These are phyloP conservation scores for Kluyveromyces siamensis DNA, from an alignment of 805 yeast genomes.

Conservation along the genomic window DNA sequence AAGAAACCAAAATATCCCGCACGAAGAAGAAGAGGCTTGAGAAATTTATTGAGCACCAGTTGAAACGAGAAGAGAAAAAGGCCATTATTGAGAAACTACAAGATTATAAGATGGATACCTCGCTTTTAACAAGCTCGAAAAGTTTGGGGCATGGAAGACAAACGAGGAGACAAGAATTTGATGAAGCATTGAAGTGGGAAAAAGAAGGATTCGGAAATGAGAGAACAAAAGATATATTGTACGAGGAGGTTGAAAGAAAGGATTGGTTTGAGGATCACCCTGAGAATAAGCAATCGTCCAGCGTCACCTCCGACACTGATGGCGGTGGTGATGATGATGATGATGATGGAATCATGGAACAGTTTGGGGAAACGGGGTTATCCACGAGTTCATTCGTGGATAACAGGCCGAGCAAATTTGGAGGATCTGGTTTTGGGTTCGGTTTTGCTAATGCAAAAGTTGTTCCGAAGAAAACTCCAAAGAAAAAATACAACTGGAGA, in stretches of 20 bases:
- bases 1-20: slow-evolving; percentile 59
- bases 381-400: slow-evolving; percentile 47
- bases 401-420: slow-evolving; percentile 52
- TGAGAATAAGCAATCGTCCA: neutral
- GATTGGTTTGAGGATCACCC: slow-evolving; percentile 45
- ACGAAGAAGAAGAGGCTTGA: slow-evolving; percentile 76
- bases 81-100: slow-evolving; percentile 64
- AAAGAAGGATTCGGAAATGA: slow-evolving; percentile 61
- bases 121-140: slow-evolving; percentile 62
- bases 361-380: slow-evolving; percentile 16
- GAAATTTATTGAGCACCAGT: slow-evolving; percentile 85
- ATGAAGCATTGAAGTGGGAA: slow-evolving; percentile 69
- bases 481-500: slow-evolving; percentile 71
- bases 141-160: slow-evolving; percentile 65
- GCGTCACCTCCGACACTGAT: slow-evolving; percentile 5
- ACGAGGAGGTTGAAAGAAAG: slow-evolving; percentile 57
- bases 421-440: slow-evolving; percentile 61
- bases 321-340: slow-evolving; percentile 18
- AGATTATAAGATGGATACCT: slow-evolving; percentile 55
- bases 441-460: slow-evolving; percentile 51
- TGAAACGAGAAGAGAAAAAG: slow-evolving; percentile 82
- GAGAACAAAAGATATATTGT: slow-evolving; percentile 49
- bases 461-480: slow-evolving; percentile 26
- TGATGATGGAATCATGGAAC: slow-evolving; percentile 19
- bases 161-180: slow-evolving; percentile 58